phyloP scores from a whole-genome alignment of 2,329 filamentous ascomycete species.

The Aspergillaceae sp. region DNA sequence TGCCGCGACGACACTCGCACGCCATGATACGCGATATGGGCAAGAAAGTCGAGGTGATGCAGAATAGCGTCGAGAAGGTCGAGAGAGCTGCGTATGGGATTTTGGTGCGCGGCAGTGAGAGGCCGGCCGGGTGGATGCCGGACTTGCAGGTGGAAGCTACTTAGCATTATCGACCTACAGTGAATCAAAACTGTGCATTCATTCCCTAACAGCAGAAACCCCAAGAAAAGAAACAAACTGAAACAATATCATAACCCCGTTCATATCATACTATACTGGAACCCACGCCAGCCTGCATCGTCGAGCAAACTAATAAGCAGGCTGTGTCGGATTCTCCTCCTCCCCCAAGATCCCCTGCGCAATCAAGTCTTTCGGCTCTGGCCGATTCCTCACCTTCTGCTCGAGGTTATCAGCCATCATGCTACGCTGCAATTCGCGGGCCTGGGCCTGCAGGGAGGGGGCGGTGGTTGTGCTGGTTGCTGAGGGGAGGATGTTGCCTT shows the following conservation, averaged over 20 bases:
- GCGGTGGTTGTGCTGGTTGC: slow-evolving; percentile 67
- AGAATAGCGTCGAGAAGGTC: slow-evolving; percentile 83
- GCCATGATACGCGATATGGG: slow-evolving; percentile 53
- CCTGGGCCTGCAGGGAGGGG: slow-evolving; percentile 68
- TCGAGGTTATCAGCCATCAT: slow-evolving; percentile 83
- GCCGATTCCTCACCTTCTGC: slow-evolving; percentile 73
- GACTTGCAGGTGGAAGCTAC: slow-evolving; percentile 48
- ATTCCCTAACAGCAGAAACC: no score
- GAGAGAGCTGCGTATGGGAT: slow-evolving; percentile 84
- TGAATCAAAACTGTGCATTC: no score
- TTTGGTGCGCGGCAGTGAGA: slow-evolving; percentile 75
- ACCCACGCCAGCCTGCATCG: not conserved
- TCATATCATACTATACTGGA: not conserved
- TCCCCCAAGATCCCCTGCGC: slow-evolving; percentile 70
- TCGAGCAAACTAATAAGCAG: not conserved
- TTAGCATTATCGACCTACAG: slow-evolving; percentile 14
- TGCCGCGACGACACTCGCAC: slow-evolving; percentile 39
- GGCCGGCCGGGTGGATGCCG: slow-evolving; percentile 86
- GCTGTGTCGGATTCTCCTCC: slow-evolving; percentile 42
- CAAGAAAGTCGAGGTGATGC: slow-evolving; percentile 80
- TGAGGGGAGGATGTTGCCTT: slow-evolving; percentile 79
- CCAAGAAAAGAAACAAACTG: no score
- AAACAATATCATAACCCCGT: no score
- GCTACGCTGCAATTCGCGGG: slow-evolving; percentile 75
- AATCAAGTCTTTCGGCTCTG: slow-evolving; percentile 65